phyloP scores from a whole-genome alignment of 2,329 filamentous ascomycete genomes.

The Drechslera avenae region DNA sequence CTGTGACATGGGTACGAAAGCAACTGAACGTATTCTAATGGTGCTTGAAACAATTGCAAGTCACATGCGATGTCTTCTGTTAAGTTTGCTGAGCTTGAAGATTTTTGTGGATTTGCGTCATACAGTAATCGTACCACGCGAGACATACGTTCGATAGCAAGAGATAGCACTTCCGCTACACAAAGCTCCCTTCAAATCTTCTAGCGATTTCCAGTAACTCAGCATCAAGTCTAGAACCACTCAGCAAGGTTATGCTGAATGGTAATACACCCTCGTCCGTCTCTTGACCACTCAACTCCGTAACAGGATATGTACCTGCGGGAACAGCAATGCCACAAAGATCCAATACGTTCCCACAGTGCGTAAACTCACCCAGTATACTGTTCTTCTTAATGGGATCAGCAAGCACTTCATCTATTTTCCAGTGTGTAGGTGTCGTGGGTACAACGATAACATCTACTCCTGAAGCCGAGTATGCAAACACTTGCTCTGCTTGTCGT shows the following conservation, averaged over 20 bases:
- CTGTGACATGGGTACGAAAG: no score
- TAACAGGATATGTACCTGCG: conserved; percentile 49
- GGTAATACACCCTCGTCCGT: conserved; percentile 40
- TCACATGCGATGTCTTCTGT: no score
- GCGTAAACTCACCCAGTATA: conserved; percentile 56
- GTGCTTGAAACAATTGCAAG: no score
- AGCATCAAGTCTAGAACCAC: conserved; percentile 47
- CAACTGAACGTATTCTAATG: no score
- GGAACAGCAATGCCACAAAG: conserved; percentile 55
- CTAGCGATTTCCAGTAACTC: conserved; percentile 50
- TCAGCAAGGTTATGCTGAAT: conserved; percentile 51
- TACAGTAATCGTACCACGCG: no score
- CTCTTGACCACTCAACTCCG: conserved; percentile 34
- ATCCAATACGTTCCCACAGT: conserved; percentile 66
- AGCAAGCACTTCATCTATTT: conserved; percentile 56
- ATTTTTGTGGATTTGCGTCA: no score
- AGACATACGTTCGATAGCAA: neutral
- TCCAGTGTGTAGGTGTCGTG: conserved; percentile 57
- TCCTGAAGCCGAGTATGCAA: conserved; percentile 32
- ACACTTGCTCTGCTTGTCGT: conserved; percentile 38
- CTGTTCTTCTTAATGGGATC: conserved; percentile 63
- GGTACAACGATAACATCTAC: conserved; percentile 56
- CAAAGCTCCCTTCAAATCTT: conserved; percentile 26
- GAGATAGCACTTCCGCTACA: no score
- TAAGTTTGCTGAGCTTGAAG: no score